Base-by-base conservation (phyloP, 2,329 filamentous ascomycete species). In the Elsinoe batatas region DNA sequence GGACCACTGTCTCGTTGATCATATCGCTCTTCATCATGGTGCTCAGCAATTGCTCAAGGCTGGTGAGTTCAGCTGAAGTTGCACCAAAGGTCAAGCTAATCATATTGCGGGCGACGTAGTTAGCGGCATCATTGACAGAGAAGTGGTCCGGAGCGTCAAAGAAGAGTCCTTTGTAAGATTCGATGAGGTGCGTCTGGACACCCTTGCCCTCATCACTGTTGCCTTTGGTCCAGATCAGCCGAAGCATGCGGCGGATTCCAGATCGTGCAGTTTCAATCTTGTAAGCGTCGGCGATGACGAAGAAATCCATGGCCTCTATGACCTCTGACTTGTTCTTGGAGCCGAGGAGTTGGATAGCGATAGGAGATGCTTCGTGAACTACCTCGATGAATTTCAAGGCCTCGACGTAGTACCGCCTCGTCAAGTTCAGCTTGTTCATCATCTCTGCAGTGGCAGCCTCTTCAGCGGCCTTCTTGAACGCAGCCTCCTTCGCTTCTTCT, bases 191-290 rank as follows among this genome's bases (percentile, higher is more conserved):
- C 1, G 87, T 88, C 68, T 98, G 94, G 1, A 98, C 91, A 56
- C 93, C 93, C 73, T 97, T 98, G 64, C 94, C 93, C 76, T 98
- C 94, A 65, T 98, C 93, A 64, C 90, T 97, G 72, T 97, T 98
- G 63, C 93, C 91, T 73, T 98, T 98, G 61, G 93, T 98, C 93
- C 93, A 98, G 69, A 98, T 98, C 17, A 98, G 78, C 54, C 91
- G 85, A 60, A 98, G 78, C 93, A 98, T 98, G 57, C 90, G 85
- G 58, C 91, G 82, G 65, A 98, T 97, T 57, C 94, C 93, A 37
- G 85, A 74, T 69, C 95, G 91, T 66, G 94, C 90, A 62, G 93
- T 88, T 69, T 96, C 88, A 57, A 98, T 85, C 69, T 94, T 93
- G 77, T 97, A 97, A 5, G 91, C 91, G 68, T 98, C 91, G 43